Conservation (phyloP, 805 yeast genomes). For the Groenewaldozyma salmanticensis region DNA sequence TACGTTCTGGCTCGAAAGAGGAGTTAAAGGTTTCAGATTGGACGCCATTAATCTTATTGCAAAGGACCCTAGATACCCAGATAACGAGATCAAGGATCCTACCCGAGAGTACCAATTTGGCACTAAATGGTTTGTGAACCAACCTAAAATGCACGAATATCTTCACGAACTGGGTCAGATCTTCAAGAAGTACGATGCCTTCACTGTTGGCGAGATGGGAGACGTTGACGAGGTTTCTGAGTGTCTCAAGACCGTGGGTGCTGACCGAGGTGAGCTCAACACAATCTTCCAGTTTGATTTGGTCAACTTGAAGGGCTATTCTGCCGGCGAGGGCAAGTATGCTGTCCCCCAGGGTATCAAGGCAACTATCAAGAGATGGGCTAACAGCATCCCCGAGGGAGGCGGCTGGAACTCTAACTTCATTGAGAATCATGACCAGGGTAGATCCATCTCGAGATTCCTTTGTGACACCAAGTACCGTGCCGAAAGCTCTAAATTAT, state of each 20-base stretch:
- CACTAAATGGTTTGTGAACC: conserved; percentile 29
- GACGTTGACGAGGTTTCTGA: conserved; percentile 4
- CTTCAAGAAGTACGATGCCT: conserved; percentile 38
- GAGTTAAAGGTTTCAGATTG: conserved; percentile 51
- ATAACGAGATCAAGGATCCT: conserved; percentile 40
- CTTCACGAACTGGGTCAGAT: conserved; percentile 41
- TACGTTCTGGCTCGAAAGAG: conserved; percentile 46
- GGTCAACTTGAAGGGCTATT: too few species aligned
- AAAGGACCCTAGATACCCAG: conserved; percentile 36
- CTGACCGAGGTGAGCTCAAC: conserved; percentile 19
- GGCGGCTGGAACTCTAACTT: conserved; percentile 45
- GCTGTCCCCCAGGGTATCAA: conserved; percentile 1
- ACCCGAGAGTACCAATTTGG: conserved; percentile 34
- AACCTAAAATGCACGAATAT: conserved; percentile 51
- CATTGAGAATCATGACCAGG: conserved; percentile 51
- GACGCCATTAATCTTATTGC: conserved; percentile 47
- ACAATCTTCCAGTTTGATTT: conserved; percentile 22
- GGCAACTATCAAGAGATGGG: conserved; percentile 5
- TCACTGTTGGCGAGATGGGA: conserved; percentile 52
- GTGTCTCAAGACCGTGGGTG: conserved; percentile 15
- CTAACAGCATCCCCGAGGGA: conserved; percentile 6
- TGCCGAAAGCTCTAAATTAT: conserved; percentile 37
- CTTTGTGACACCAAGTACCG: conserved; percentile 30
- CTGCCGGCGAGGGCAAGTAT: too few species aligned
- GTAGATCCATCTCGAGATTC: conserved; percentile 44